Base-by-base conservation (phyloP, 2,329 filamentous ascomycete species). In the Xylariales sp. region DNA sequence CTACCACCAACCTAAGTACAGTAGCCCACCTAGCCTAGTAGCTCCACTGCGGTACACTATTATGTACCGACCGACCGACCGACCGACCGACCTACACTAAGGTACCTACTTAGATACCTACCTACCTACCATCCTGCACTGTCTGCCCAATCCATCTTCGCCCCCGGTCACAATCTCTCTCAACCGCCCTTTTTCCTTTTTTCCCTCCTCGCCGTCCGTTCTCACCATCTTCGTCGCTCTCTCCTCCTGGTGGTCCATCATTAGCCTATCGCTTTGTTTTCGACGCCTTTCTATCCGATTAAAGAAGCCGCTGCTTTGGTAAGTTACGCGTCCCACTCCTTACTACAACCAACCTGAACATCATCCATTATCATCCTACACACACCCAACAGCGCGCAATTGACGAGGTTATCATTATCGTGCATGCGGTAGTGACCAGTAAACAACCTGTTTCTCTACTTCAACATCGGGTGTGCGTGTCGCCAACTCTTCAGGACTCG, bases 181-280 rank as follows among this genome's bases (percentile, higher is more conserved):
- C 71, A 62, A 69, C 72, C 74, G 71, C 73, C 74, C 75, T 76
- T 75, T 78, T 76, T 74, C 69, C 65, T 70, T 74, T 74, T 75
- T 75, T 71, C 72, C 69, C 72, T 73, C 69, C 62, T 69, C 66
- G 67, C 68, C 69, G 71, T 73, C 71, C 69, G 68, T 70, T 73
- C 72, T 73, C 61, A 62, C 57, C 69, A 70, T 67, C 67, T 69
- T 67, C 57, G 69, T 58, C 62, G 69, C 68, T 65, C 59, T 65
- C 67, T 62, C 46, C 53, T 62, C 62, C 57, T 64, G 68, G 68
- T 62, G 65, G 62, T 62, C 54, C 58, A 71, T 67, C 67, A 70
- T 66, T 67, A 62, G 56, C 50, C 36, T 23, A 65, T 68, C 64
- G 67, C 62, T 60, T 68, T 68, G 68, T 64, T 69, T 70, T 68